Evolutionary conservation across 768 basidiomycete species (phyloP).

Genomic region (Hysterangium stoloniferum): DNA sequence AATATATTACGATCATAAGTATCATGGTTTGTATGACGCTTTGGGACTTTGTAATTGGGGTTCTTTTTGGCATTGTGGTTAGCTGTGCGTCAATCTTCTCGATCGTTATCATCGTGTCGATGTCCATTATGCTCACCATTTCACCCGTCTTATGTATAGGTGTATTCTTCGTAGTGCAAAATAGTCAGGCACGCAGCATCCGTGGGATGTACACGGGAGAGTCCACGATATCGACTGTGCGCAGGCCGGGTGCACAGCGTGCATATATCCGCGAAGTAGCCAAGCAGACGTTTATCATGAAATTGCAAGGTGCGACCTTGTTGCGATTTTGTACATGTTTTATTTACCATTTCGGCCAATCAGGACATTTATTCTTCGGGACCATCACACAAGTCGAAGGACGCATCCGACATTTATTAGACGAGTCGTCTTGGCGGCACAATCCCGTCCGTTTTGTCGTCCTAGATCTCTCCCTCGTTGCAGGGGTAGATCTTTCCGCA

Average conservation of each 20-base stretch:
- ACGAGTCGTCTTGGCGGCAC: conserved; percentile 58
- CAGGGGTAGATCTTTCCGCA: conserved; percentile 89
- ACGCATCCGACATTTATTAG: conserved; percentile 68
- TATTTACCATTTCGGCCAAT: not conserved
- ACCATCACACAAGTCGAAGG: conserved; percentile 90
- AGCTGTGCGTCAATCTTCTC: conserved; percentile 53
- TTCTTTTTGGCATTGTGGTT: conserved; percentile 85
- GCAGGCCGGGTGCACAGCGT: conserved; percentile 79
- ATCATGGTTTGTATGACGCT: conserved; percentile 91
- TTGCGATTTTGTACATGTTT: not conserved
- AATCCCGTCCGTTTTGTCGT: conserved; percentile 86
- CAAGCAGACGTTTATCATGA: conserved; percentile 81
- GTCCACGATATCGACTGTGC: conserved; percentile 81
- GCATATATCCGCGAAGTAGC: conserved; percentile 90
- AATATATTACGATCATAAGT: conserved; percentile 76
- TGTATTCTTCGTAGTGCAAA: conserved; percentile 96
- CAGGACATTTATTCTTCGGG: conserved; percentile 86
- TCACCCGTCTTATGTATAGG: no score
- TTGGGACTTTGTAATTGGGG: conserved; percentile 92
- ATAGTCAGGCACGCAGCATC: conserved; percentile 79
- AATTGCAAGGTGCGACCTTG: conserved; percentile 61
- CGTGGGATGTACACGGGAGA: conserved; percentile 78
- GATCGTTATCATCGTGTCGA: not conserved
- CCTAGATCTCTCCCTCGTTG: conserved; percentile 77
- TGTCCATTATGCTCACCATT: not conserved